Evolutionary conservation across 495 filamentous ascomycete species (phyloP).

Genomic region (Penicillium psychrofluorescens): DNA sequence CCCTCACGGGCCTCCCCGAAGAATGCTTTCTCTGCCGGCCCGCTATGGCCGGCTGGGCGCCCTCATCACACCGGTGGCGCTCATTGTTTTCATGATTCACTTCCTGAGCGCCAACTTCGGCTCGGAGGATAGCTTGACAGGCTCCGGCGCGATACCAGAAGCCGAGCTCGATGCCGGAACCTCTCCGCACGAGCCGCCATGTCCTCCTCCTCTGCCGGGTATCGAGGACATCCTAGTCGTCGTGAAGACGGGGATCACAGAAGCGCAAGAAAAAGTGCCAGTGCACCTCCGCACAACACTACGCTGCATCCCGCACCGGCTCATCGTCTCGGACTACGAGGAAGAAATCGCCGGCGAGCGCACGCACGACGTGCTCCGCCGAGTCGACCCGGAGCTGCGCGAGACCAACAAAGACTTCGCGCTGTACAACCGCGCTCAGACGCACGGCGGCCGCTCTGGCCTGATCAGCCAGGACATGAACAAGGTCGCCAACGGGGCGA

Average conservation of each 20-base stretch:
- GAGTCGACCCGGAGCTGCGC: slow-evolving; percentile 11
- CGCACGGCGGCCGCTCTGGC: slow-evolving; percentile 19
- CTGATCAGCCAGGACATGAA: slow-evolving; percentile 19
- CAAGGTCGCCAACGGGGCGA: slow-evolving; percentile 24
- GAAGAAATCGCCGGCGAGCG: slow-evolving; percentile 32
- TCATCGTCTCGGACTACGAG: slow-evolving; percentile 44
- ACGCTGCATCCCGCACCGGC: slow-evolving; percentile 36
- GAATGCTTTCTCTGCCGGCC: slow-evolving; percentile 13
- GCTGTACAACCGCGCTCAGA: slow-evolving; percentile 33
- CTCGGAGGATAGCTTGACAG: background rate
- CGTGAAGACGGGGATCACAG: slow-evolving; percentile 44
- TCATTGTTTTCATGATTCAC: slow-evolving; percentile 13
- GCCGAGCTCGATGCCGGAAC: background rate
- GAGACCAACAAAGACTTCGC: slow-evolving; percentile 34
- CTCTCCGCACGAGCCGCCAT: slow-evolving; percentile 6
- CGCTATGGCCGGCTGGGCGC: slow-evolving; percentile 21
- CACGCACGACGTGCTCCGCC: slow-evolving; percentile 39
- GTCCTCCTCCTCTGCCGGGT: slow-evolving; percentile 22
- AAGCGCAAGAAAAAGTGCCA: slow-evolving; percentile 34
- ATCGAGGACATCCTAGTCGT: slow-evolving; percentile 35
- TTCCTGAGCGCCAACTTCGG: slow-evolving; percentile 5
- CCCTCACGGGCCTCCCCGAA: background rate
- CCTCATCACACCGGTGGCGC: slow-evolving; percentile 5
- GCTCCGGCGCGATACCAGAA: no score
- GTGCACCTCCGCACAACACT: slow-evolving; percentile 39